These are phyloP conservation scores for Dipodascus geniculatus DNA, from an alignment of 805 yeast species.

Conservation along the genomic window DNA sequence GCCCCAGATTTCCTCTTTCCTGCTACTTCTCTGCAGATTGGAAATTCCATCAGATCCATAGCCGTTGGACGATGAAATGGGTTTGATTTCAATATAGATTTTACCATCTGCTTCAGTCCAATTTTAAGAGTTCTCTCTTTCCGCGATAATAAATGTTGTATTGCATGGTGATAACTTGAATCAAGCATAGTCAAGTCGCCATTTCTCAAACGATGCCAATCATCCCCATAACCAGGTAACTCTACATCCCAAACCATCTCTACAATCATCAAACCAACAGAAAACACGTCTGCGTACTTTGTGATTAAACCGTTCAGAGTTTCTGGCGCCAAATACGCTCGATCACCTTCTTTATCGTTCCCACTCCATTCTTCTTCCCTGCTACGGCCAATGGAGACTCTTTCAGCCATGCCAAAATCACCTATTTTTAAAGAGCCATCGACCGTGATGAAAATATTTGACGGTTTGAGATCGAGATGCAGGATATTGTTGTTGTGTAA, in stretches of 20 bases:
- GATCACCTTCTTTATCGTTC: constrained; percentile 84
- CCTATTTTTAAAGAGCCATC: constrained; percentile 92
- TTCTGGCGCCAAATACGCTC: constrained; percentile 97
- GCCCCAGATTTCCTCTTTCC: not conserved
- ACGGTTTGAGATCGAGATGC: constrained; percentile 91
- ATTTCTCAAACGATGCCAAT: constrained; percentile 91
- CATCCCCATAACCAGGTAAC: constrained; percentile 89
- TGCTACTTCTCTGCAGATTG: not conserved
- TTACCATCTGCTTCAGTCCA: not conserved
- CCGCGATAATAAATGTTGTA: not conserved
- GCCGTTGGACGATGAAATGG: not conserved
- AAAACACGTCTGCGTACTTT: constrained; percentile 87
- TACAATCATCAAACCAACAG: constrained; percentile 85
- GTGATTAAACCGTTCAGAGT: constrained; percentile 63
- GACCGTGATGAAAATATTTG: constrained; percentile 85
- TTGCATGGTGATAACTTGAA: not conserved
- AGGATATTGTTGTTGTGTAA: constrained; percentile 67
- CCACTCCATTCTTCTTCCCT: not conserved
- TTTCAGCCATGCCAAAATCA: constrained; percentile 91
- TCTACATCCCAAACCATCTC: constrained; percentile 94
- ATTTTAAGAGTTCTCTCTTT: not conserved
- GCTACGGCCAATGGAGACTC: constrained; percentile 40
- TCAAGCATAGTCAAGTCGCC: constrained; percentile 59
- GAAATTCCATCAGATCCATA: not conserved
- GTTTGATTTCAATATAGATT: not conserved